Conservation (phyloP, 2,329 filamentous ascomycete genomes). For the Madurella mycetomatis region DNA sequence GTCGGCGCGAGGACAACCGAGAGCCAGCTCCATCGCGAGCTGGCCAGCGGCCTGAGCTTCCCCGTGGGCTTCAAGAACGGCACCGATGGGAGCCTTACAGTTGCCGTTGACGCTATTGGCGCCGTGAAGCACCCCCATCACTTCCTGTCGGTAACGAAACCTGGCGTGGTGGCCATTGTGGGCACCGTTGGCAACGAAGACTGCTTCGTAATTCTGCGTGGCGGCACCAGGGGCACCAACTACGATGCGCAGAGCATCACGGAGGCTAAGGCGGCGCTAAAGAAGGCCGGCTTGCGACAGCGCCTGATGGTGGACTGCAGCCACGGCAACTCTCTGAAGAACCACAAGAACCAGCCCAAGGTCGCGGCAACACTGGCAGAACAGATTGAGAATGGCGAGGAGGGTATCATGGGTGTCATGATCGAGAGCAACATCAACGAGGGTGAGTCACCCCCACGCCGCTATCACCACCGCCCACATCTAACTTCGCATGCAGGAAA, state of each 20-base stretch:
- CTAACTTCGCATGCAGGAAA: slow-evolving; percentile 51
- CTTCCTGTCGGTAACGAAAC: slow-evolving; percentile 96
- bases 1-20: slow-evolving; percentile 96
- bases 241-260: slow-evolving; percentile 82
- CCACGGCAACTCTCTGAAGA: slow-evolving; percentile 92
- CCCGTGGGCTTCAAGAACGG: slow-evolving; percentile 99
- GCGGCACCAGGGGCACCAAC: slow-evolving; percentile 90
- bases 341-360: slow-evolving; percentile 96
- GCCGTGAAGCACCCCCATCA: slow-evolving; percentile 89
- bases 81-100: slow-evolving; percentile 82
- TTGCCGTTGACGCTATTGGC: slow-evolving; percentile 93
- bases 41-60: slow-evolving; percentile 91
- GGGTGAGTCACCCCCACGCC: slow-evolving; percentile 47
- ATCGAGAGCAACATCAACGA: slow-evolving; percentile 97
- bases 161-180: slow-evolving; percentile 89
- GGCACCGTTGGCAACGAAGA: slow-evolving; percentile 93
- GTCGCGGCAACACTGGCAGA: slow-evolving; percentile 77
- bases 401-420: slow-evolving; percentile 93
- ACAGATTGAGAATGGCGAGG: slow-evolving; percentile 81
- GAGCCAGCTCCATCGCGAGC: slow-evolving; percentile 89
- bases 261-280: slow-evolving; percentile 74
- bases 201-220: slow-evolving; percentile 92
- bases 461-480: background rate
- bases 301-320: slow-evolving; percentile 97
- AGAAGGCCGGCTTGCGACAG: slow-evolving; percentile 66